phyloP scores from a whole-genome alignment of 352 stramenopile species.

The Phytophthora aleatoria region DNA sequence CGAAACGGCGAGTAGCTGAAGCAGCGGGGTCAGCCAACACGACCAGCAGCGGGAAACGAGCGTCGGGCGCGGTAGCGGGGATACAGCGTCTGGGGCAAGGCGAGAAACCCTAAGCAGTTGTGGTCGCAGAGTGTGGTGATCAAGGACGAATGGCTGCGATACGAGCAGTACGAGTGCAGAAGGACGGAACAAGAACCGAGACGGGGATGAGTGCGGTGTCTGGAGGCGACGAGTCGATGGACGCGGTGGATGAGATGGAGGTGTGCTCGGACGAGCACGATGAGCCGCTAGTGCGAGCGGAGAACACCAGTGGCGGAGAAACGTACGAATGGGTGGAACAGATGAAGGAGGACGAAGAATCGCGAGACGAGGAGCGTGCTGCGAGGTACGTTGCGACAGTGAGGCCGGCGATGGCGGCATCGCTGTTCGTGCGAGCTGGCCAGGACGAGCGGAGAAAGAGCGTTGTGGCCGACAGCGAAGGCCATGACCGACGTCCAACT shows the following conservation, averaged over 20 bases:
- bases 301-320: not conserved
- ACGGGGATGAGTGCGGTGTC: not conserved
- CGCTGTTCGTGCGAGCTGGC: not conserved
- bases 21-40: not conserved
- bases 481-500: not conserved
- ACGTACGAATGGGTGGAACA: not conserved
- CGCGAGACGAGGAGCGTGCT: not conserved
- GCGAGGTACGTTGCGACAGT: not conserved
- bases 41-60: not conserved
- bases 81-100: not conserved
- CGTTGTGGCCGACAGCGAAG: not conserved
- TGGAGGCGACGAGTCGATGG: not conserved
- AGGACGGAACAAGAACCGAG: not conserved
- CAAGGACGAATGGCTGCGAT: not conserved
- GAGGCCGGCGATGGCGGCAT: not conserved
- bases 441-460: too few species aligned
- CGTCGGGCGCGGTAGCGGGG: not conserved
- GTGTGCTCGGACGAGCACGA: not conserved
- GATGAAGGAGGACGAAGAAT: not conserved
- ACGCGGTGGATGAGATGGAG: not conserved
- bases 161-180: not conserved
- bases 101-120: not conserved
- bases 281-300: too few species aligned
- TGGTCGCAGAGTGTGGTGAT: too few species aligned
- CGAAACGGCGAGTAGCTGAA: not conserved